Evolutionary conservation across 176 grass and related monocot species (phyloP), one percentile per base, ranked within the genome.

Genomic region (Oryza australiensis): DNA sequence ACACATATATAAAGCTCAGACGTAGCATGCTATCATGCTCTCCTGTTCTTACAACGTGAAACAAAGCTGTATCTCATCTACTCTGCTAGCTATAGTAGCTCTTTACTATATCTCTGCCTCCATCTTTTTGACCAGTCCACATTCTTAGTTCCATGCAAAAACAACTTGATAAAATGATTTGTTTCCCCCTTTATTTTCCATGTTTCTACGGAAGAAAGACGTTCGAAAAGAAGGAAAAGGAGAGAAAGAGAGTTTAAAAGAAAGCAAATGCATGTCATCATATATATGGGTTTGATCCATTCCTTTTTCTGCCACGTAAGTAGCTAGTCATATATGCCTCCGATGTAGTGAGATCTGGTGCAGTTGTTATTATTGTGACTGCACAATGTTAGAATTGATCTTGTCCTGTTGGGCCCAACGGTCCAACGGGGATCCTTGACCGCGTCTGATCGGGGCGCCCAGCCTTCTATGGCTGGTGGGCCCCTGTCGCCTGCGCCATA

Each of bases 111-210:
- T 63, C 70, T 63, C 22, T 63, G 51, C 75, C 18, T 14, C 32
- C 14, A 72, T 79, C 77, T 71, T 82, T 81, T 92, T 86, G 90
- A 88, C 90, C 86, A 32, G 86, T 85, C 86, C 72, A 84, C 76
- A 28, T 35, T 74, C 55, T 26, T 49, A 42, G 7, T 86, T 80
- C 53, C 42, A 78, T 85, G 83, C 51, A 13, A 38, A 76, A 76
- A 38, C 64, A 48, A 78, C 79, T 83, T 42, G 90, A 89, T 89
- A 81, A 62, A 88, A 76, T 80, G 26, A 63, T 35, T 82, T 40
- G 62, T 75, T 75, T 5, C 5, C 22, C 38, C 64, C 63, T 48
- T 77, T n/a, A n/a, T 64, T 10, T 20, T 46, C 64, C 72, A 78
- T n/a, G 66, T 85, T 88, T 92, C 83, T 46, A 59, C 80, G 26